These are phyloP conservation scores for Rostrohypoxylon terebratum DNA, from an alignment of 495 filamentous ascomycete species.

Conservation along the genomic window DNA sequence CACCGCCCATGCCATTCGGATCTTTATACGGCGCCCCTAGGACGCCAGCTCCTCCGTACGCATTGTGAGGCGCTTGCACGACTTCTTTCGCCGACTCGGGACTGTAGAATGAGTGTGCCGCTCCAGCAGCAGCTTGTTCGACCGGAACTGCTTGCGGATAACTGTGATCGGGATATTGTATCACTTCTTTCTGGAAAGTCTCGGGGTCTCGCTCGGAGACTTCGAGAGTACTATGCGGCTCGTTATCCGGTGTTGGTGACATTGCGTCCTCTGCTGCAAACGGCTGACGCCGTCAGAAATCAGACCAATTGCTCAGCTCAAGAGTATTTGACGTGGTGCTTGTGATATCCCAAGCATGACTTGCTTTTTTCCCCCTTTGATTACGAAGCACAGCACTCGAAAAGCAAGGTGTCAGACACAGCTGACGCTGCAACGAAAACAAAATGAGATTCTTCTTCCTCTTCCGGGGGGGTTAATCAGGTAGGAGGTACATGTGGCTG, in stretches of 20 bases:
- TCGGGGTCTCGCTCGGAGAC: constrained; percentile 37
- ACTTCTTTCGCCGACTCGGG: constrained; percentile 44
- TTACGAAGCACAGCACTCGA: constrained; percentile 9
- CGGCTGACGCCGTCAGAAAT: constrained; percentile 19
- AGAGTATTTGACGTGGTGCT: background rate
- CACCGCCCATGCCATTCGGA: constrained; percentile 9
- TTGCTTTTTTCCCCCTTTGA: constrained; percentile 1
- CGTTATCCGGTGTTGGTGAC: constrained; percentile 22
- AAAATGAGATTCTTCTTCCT: constrained; percentile 21
- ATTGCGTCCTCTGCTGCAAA: constrained; percentile 33
- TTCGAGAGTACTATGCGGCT: constrained; percentile 42
- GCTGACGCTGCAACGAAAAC: constrained; percentile 18
- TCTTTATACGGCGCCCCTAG: constrained; percentile 30
- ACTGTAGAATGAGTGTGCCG: constrained; percentile 31
- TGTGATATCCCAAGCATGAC: constrained; percentile 28
- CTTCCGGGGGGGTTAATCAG: constrained; percentile 9
- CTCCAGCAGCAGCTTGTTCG: constrained; percentile 28
- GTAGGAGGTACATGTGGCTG: constrained; percentile 1
- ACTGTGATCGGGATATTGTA: constrained; percentile 43
- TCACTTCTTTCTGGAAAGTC: constrained; percentile 38
- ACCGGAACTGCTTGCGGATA: constrained; percentile 41
- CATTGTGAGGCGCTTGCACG: constrained; percentile 6
- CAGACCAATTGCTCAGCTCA: constrained; percentile 28
- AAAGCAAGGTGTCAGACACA: constrained; percentile 23
- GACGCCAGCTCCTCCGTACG: constrained; percentile 20